Evolutionary conservation across 1,139 yeast genomes (phyloP), one percentile per base, ranked within the genome.

Genomic region (Sugiyamaella paludigena): DNA sequence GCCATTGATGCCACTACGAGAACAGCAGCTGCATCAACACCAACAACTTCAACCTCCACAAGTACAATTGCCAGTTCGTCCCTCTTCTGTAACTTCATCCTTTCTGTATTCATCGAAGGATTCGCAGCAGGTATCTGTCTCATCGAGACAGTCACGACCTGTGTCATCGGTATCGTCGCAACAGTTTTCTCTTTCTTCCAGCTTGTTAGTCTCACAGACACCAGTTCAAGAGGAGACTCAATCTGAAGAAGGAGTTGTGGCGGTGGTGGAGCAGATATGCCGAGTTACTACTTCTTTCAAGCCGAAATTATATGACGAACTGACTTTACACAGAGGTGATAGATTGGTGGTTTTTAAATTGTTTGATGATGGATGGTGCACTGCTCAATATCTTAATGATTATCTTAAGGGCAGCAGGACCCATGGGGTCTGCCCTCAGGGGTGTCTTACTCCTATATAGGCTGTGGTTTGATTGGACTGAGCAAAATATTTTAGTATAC

Each of bases 321-420:
- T 69, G 36, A 63, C 58, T 35, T 58, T 69, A 12, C 50, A 56
- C 4, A 45, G 54, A 7, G 70, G 67, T 16, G 71, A 68, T 38
- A 50, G 58, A 37, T 57, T 68, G 11, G 48, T 58, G 12, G 67
- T 69, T 6, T 59, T 58, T 47, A 64, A 66, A 50, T 56, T 64
- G 15, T 69, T 66, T 51, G 72, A 69, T 50, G 73, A 69, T 47
- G 71, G 71, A 9, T 69, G 73, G 73, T 69, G 72, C 45, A 48
- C 51, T 7, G 51, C 51, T 4, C 51, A 48, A 19, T 43, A 40
- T 27, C 40, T 48, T 12, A 45, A 44, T 9, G 51, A 48, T 16
- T 48, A 48, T 15, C 37, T 48, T 24, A 43, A 43, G 32, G 51
- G 51, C 5, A 40, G 35, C 28, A 39, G 31, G 19, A n/a, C 26